Conservation (phyloP, 169 alveolate genomes). For the Eimeria tenella region DNA sequence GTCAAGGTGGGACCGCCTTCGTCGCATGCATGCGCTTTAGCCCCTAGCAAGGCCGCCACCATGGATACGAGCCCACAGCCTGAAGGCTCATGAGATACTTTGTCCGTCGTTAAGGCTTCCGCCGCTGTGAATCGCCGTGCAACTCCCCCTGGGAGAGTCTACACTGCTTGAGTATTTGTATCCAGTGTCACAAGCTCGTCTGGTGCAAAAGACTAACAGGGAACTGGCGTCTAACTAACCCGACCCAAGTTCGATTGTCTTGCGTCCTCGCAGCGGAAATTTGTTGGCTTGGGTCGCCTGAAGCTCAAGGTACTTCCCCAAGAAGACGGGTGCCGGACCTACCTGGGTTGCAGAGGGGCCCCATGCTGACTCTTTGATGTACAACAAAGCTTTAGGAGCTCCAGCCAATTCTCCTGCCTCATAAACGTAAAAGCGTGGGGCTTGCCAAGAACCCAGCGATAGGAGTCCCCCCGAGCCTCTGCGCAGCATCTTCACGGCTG, state of each 20-base stretch:
- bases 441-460: constrained; percentile 50
- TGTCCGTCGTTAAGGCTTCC: no score
- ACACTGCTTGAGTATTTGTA: no score
- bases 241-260: constrained; percentile 63
- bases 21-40: constrained; percentile 67
- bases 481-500: constrained; percentile 43
- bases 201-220: no score
- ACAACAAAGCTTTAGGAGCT: constrained; percentile 44
- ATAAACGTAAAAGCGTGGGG: constrained; percentile 59
- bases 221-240: not conserved
- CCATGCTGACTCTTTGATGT: constrained; percentile 62
- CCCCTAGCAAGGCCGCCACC: constrained; percentile 71
- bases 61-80: constrained; percentile 70
- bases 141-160: no score
- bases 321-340: constrained; percentile 70
- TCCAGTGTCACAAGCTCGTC: not conserved
- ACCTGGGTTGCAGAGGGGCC: constrained; percentile 73
- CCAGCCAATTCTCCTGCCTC: constrained; percentile 63
- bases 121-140: no score
- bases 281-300: constrained; percentile 46
- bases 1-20: constrained; percentile 31
- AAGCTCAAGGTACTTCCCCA: constrained; percentile 67
- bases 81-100: not conserved
- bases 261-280: constrained; percentile 49
- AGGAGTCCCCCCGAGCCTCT: constrained; percentile 57